Evolutionary conservation across 23 red algal genomes (phyloP), one percentile per base, ranked within the genome.

Genomic region (Agarophyton chilense): DNA sequence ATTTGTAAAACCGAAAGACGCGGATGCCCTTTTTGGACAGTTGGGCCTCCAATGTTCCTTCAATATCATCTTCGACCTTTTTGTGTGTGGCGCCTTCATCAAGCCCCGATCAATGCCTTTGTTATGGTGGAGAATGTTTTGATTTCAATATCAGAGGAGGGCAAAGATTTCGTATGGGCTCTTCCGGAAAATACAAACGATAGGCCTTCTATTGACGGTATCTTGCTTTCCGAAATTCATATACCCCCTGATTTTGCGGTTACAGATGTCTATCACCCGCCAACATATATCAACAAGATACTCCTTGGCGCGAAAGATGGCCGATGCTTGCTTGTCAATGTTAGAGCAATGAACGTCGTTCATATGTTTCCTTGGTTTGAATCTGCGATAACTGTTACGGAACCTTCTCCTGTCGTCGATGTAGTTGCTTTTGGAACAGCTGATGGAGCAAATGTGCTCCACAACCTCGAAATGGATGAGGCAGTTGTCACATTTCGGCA

Each of bases 271-370:
- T 52, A 67, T 32, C 96, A 94, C 73, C 92, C 89, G 2, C 76
- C 62, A 31, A 95, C 91, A 26, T 95, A 95, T 72, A 33, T 99
- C 21, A 95, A 99, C 87, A 95, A 94, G 77, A 52, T 99, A 26
- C 70, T 95, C 13, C 36, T 99, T 0, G 97, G 79, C 2, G 92
- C 90, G 21, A 77, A 42, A 36, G 79, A 95, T 36, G 97, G 97
- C 18, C 47, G 91, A 19, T 67, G 95, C 29, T 56, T 89, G 25
- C 89, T 99, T 0, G 46, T 92, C 13, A 93, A 99, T 68, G 33
- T 99, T 28, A 74, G 81, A 54, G 49, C 72, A 14, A 79, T 75
- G 60, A 79, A 77, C 25, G 38, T 96, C 35, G 39, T 94, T 66
- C 92, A 96, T 51, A 87, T 84, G 24, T 93, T 86, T 76, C 25